These are phyloP conservation scores for Fraxinus greggii DNA, from an alignment of 305 asterid genomes.

Conservation along the genomic window DNA sequence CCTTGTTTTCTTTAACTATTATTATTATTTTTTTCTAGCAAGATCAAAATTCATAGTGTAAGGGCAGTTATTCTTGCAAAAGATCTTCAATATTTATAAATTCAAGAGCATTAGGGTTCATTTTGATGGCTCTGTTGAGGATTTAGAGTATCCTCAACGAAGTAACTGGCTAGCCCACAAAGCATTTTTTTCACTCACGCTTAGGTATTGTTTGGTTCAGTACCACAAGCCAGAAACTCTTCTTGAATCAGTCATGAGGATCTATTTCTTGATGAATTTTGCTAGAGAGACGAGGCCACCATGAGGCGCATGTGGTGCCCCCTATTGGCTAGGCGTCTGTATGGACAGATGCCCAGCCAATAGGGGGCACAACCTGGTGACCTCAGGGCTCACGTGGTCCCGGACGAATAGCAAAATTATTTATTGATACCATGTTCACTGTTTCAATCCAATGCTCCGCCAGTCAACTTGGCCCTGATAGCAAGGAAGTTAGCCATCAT, in stretches of 20 bases:
- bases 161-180: constrained; percentile 40
- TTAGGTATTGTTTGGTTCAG: constrained; percentile 43
- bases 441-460: constrained; percentile 43
- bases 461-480: constrained; percentile 47
- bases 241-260: constrained; percentile 38
- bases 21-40: neutral
- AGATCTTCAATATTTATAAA: constrained; percentile 18
- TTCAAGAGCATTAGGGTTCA: constrained; percentile 38
- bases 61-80: constrained; percentile 29
- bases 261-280: constrained; percentile 42
- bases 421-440: constrained; percentile 54
- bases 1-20: neutral
- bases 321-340: no score
- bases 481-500: constrained; percentile 38
- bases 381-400: no score
- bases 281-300: no score
- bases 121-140: constrained; percentile 45
- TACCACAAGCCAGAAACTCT: constrained; percentile 34
- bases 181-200: constrained; percentile 53
- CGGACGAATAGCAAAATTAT: neutral
- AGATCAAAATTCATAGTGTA: neutral
- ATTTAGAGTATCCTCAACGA: constrained; percentile 45
- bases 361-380: no score
- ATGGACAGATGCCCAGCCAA: no score
- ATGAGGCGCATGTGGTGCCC: no score